Evolutionary conservation across 1,284 basidiomycete species (phyloP), one percentile per base, ranked within the genome.

Genomic region (Ganoderma meredithae): DNA sequence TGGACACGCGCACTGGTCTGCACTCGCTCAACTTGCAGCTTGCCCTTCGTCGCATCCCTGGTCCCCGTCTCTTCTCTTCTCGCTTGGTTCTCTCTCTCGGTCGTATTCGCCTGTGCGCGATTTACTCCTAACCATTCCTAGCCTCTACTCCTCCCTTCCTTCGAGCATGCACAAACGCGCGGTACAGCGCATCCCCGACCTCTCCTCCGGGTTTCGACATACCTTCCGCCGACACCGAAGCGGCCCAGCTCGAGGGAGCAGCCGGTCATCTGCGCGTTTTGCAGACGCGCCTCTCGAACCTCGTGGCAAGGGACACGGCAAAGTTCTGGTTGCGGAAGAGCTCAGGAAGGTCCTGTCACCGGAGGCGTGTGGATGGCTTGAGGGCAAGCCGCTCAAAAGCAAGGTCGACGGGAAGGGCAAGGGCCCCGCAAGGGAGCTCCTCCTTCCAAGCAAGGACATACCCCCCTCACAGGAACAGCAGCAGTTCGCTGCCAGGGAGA

Each of bases 261-360:
- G 9, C 13, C 56, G 52, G 40, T n/a, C 36, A n/a, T 7, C 63
- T 52, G n/a, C 58, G 55, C 53, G 36, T 43, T 17, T 33, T 27
- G 39, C 6, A 27, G 40, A 55, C 3, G 47, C 22, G 9, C 47
- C 47, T 13, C 25, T 25, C 22, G 47, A 52, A 2, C 22, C 10
- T 25, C 47, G 22, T 25, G 47, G 22, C 47, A 22, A 22, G 22
- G 22, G 47, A 13, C 10, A 22, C 27, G 64, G 63, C 25, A 44
- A 47, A 27, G 39, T 22, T 5, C 19, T 52, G 47, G 56, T 65
- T 31, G 43, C 64, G 41, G 41, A 64, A 49, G 63, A 64, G 22
- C 61, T 72, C n/a, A 63, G 41, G 56, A 39, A 55, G 25, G 53
- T 72, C 22, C 58, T 72, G 12, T 72, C 71, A 10, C 71, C 71